Evolutionary conservation across 331 rosid genomes (phyloP).

Genomic region (Quercus tomentella): DNA sequence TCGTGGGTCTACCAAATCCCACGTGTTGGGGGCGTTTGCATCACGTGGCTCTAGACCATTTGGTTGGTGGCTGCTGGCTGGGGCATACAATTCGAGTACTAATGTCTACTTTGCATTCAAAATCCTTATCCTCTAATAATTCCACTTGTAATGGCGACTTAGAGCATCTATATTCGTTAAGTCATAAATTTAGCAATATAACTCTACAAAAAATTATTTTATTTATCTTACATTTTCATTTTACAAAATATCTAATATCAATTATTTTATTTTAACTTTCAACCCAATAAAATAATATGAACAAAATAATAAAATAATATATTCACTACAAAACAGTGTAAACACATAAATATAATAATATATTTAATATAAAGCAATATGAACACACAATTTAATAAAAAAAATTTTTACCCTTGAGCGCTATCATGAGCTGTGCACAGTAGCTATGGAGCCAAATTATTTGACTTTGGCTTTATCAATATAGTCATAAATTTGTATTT

Average conservation of each 20-base stretch:
- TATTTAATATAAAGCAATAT: no score
- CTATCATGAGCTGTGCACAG: no score
- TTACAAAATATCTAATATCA: rapidly evolving
- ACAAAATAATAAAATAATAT: no score
- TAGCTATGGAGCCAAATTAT: no score
- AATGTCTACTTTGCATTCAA: constrained; percentile 12
- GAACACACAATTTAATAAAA: no score
- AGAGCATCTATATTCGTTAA: rapidly evolving
- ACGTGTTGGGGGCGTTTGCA: constrained; percentile 40
- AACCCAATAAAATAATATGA: no score
- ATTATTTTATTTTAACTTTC: rapidly evolving
- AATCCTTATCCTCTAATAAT: constrained; percentile 34
- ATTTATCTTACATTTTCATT: rapidly evolving
- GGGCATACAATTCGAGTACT: neutral
- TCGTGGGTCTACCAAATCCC: constrained; percentile 34
- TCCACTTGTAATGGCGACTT: neutral
- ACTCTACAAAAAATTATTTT: rapidly evolving
- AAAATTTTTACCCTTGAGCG: no score
- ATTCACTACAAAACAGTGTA: rapidly evolving
- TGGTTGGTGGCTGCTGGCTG: constrained; percentile 25
- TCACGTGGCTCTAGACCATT: constrained; percentile 58
- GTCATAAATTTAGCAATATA: no score
- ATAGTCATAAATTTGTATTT: no score
- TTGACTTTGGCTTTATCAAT: no score
- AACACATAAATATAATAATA: no score